Evolutionary conservation across 345 rosid genomes (phyloP), one percentile per base, ranked within the genome.

Genomic region (Garcia nutans): DNA sequence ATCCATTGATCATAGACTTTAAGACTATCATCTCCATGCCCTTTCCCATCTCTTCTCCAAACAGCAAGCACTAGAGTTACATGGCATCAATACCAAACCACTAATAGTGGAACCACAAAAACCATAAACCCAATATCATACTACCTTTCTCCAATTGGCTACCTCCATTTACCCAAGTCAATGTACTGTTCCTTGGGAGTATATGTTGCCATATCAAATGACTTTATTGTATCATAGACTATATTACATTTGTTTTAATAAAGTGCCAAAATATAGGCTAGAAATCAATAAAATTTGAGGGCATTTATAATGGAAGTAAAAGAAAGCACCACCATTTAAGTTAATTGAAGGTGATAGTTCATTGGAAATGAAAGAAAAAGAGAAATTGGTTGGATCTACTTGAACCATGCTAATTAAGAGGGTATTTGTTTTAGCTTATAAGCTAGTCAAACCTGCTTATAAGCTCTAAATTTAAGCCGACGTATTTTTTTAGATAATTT

Each of bases 301-400:
- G 23, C 28, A 8, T 50, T 59, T 16, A 28, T 17, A 26, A 6
- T 22, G 24, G 42, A 72, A 42, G n/a, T 42, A 1, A 22, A 75
- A 41, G 24, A 8, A n/a, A 15, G 54, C 33, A 13, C 19, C 70
- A 13, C 19, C 70, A 13, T 37, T 37, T 37, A 33, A 9, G 11
- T 54, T 0, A 9, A 47, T 17, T 28, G 6, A 24, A 6, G 28
- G 16, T 26, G 42, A 61, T 42, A 60, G 23, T 31, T 73, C 57
- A 66, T 41, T 42, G 56, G 26, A 54, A 68, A 58, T 0, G 13
- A 58, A 26, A 66, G 57, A 56, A 33, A 37, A 24, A 24, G 9
- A 44, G 17, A 22, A 57, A 42, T 37, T 16, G 22, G 26, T 62
- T 61, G 76, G 31, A 63, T 73, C n/a, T 31, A 73, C 20, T 58